phyloP scores from a whole-genome alignment of 2,329 filamentous ascomycete species.

The Fusarium napiforme region DNA sequence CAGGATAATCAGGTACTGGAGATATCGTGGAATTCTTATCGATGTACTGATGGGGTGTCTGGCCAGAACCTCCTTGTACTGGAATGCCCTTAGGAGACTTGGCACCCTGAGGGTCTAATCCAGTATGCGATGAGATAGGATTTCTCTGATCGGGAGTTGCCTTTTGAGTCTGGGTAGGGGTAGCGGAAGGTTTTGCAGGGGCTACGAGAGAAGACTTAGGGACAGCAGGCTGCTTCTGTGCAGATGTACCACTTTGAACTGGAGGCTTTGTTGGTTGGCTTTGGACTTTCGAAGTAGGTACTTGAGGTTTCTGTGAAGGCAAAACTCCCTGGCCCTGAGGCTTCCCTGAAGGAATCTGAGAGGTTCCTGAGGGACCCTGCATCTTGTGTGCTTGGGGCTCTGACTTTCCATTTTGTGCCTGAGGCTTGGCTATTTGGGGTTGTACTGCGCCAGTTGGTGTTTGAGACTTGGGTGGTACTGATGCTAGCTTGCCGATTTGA shows the following conservation, averaged over 20 bases:
- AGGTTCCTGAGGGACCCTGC: neutral
- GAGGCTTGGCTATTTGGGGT: neutral
- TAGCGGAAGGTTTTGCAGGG: neutral
- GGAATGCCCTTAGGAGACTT: neutral
- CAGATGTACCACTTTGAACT: neutral
- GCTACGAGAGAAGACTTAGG: neutral
- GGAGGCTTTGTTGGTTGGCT: neutral
- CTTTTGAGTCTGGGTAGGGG: neutral
- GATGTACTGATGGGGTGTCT: neutral
- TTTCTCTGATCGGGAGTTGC: neutral
- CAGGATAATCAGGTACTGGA: neutral
- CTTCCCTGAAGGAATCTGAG: neutral
- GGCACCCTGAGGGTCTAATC: fast-evolving
- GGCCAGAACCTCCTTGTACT: neutral
- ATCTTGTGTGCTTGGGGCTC: neutral
- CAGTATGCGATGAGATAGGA: too few relatives aligned
- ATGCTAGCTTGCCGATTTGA: neutral
- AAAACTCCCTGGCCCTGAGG: neutral
- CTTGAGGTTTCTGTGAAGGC: neutral
- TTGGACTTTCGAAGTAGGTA: too few relatives aligned
- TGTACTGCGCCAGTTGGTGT: neutral
- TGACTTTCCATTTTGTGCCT: neutral
- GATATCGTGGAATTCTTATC: neutral
- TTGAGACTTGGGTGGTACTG: neutral
- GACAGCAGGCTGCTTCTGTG: neutral